A percentile compares a stretch with the other conserved stretches of the same genome.
Conservation (phyloP, 305 asterid genomes). For the Plantago coronopus region DNA sequence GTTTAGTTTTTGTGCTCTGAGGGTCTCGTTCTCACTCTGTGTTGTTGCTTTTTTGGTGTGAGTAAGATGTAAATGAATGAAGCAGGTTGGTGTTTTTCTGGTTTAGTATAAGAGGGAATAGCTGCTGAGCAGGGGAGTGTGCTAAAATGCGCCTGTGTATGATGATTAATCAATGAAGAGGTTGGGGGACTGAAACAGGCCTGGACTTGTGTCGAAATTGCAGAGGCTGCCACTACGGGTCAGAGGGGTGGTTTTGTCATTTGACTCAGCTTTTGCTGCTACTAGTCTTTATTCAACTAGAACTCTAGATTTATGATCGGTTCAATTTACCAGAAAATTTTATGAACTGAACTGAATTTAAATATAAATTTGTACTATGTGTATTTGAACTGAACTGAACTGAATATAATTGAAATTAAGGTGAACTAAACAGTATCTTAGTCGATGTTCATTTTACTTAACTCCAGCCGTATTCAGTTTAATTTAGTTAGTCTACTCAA, state of each 20-base stretch:
- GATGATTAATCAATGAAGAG: constrained; percentile 39
- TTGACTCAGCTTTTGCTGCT: constrained; percentile 35
- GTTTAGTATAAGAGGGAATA: constrained; percentile 1
- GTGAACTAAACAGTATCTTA: no score
- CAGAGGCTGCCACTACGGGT: constrained; percentile 33
- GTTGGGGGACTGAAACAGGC: constrained; percentile 26
- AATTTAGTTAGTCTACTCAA: no score
- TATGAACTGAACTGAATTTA: no score
- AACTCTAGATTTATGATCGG: no score
- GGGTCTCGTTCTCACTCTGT: neutral
- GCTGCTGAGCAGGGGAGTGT: constrained; percentile 23
- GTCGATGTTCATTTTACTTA: no score
- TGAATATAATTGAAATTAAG: no score
- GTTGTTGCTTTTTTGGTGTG: neutral
- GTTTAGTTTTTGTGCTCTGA: neutral
- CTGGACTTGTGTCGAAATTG: constrained; percentile 25
- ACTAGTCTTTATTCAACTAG: constrained; percentile 3
- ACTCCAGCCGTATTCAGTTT: no score
- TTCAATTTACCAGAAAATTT: no score
- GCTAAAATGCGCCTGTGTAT: constrained; percentile 33
- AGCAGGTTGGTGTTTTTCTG: constrained; percentile 5
- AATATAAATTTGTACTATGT: no score
- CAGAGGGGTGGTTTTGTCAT: constrained; percentile 8
- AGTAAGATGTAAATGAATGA: constrained; percentile 11
- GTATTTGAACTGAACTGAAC: no score